These are phyloP conservation scores for Quercus engelmannii DNA, from an alignment of 306 rosid genomes.

Conservation along the genomic window DNA sequence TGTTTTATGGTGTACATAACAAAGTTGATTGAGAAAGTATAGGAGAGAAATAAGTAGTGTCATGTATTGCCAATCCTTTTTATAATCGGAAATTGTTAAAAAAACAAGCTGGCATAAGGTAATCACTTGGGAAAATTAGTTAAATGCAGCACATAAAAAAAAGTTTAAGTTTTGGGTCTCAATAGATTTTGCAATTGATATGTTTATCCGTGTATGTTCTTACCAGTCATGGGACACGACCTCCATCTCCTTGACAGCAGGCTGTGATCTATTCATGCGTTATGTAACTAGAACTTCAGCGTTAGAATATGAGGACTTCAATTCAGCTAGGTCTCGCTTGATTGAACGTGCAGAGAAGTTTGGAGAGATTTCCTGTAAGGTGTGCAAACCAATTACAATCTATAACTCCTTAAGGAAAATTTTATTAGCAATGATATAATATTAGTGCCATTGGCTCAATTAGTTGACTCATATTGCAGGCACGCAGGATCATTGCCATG, in stretches of 20 bases:
- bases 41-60: not conserved
- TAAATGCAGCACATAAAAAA: not conserved
- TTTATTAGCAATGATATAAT: not conserved
- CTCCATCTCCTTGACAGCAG: constrained; percentile 90
- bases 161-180: not conserved
- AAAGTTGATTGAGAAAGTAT: not conserved
- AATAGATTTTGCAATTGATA: not conserved
- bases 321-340: constrained; percentile 80
- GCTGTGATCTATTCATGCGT: constrained; percentile 85
- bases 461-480: constrained; percentile 42
- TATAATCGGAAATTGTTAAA: not conserved
- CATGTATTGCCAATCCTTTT: not conserved
- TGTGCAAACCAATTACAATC: constrained; percentile 2
- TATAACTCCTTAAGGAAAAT: not conserved
- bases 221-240: constrained; percentile 82
- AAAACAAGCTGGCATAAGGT: not conserved
- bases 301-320: constrained; percentile 83
- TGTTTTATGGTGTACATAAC: not conserved
- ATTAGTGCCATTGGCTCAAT: not conserved
- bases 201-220: constrained; percentile 1
- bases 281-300: constrained; percentile 93
- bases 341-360: constrained; percentile 98
- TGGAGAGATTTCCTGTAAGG: constrained; percentile 92
- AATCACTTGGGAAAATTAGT: not conserved
- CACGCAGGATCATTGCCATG: constrained; percentile 87